Percentiles rank a stretch among this genome's conserved stretches.
Evolutionary conservation across 768 basidiomycete genomes (phyloP).

Genomic region (Amanita subjunquillea): DNA sequence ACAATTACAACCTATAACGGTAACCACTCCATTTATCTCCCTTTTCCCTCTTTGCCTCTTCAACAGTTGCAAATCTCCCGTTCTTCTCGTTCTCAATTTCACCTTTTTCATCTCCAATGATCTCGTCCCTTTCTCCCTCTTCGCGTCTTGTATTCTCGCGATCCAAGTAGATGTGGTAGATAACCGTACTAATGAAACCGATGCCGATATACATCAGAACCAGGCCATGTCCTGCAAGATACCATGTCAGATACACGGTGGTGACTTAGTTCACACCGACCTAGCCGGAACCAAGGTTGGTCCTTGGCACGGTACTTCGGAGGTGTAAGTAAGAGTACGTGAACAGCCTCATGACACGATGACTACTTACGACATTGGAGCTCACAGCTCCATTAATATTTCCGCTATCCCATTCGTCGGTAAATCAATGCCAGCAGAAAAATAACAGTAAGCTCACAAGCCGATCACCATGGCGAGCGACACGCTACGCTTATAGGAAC

Average conservation of each 20-base stretch:
- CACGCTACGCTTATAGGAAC: conserved; percentile 67
- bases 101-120: conserved; percentile 41
- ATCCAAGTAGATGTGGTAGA: conserved; percentile 32
- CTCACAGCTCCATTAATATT: conserved; percentile 72
- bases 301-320: conserved; percentile 52
- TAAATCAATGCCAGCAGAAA: neutral
- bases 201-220: conserved; percentile 66
- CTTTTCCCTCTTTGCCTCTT: conserved; percentile 58
- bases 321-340: neutral
- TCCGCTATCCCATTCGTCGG: conserved; percentile 28
- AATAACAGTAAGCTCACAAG: conserved; percentile 26
- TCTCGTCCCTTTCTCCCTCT: conserved; percentile 58
- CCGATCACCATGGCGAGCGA: conserved; percentile 61
- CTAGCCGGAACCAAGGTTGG: conserved; percentile 57
- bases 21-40: conserved; percentile 74
- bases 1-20: conserved; percentile 44
- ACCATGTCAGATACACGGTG: neutral
- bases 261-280: conserved; percentile 24
- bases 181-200: conserved; percentile 39
- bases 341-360: neutral
- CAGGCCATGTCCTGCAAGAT: conserved; percentile 24
- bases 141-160: conserved; percentile 59
- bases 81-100: conserved; percentile 33
- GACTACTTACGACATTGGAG: conserved; percentile 53
- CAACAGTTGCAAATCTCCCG: conserved; percentile 45